phyloP scores from a whole-genome alignment of 225 moss, liverwort and hornwort species.

The Antitrichia curtipendula region DNA sequence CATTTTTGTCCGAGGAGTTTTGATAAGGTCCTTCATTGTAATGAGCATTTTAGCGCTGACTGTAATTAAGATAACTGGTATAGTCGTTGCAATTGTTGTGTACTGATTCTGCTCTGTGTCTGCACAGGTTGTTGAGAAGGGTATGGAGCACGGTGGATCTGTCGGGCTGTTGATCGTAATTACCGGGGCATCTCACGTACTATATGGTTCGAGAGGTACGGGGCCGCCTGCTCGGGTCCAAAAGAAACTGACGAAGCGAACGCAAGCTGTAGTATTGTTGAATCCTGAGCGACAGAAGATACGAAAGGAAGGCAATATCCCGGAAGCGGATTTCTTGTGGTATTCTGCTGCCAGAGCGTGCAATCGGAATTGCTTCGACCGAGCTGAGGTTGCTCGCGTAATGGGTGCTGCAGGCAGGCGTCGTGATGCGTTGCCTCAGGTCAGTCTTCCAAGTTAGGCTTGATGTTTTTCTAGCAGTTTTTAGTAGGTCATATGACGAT shows the following conservation, averaged over 20 bases:
- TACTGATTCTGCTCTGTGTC: background rate
- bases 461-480: background rate
- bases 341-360: slow-evolving; percentile 86
- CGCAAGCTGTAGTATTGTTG: slow-evolving; percentile 77
- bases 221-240: slow-evolving; percentile 84
- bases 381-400: slow-evolving; percentile 85
- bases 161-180: slow-evolving; percentile 60
- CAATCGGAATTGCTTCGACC: slow-evolving; percentile 80
- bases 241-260: slow-evolving; percentile 77
- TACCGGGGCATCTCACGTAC: slow-evolving; percentile 79
- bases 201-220: slow-evolving; percentile 63
- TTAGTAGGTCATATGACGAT: background rate
- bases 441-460: background rate
- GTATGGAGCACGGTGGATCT: slow-evolving; percentile 67
- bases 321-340: slow-evolving; percentile 96
- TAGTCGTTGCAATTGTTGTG: background rate
- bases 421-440: slow-evolving; percentile 83
- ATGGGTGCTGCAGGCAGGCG: slow-evolving; percentile 83
- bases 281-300: slow-evolving; percentile 79
- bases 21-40: background rate
- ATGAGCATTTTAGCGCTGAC: background rate
- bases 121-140: slow-evolving; percentile 59
- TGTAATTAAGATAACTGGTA: background rate
- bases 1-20: background rate
- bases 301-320: slow-evolving; percentile 76